phyloP scores from a whole-genome alignment of 768 basidiomycete species.

The Termitomyces sp. region DNA sequence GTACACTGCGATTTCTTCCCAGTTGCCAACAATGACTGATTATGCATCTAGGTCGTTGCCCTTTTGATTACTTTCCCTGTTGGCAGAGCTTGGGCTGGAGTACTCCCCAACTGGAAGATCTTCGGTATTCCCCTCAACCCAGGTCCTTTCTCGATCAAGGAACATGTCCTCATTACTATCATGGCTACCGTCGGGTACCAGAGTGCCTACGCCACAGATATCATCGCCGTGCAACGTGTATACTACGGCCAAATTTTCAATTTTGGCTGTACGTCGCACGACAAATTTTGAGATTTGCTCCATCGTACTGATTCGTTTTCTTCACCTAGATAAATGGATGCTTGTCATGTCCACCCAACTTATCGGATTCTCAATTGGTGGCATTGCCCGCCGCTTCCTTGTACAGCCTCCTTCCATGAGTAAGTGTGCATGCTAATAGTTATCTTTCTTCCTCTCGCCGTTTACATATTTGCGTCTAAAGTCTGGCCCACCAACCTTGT shows the following conservation, averaged over 20 bases:
- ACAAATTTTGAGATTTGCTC: background rate
- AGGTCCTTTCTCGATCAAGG: constrained; percentile 72
- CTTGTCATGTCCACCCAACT: constrained; percentile 70
- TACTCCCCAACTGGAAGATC: constrained; percentile 46
- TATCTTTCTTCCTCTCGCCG: background rate
- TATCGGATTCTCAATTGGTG: constrained; percentile 80
- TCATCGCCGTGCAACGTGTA: constrained; percentile 70
- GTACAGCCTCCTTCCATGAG: constrained; percentile 71
- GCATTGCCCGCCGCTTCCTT: constrained; percentile 67
- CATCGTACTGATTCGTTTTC: background rate
- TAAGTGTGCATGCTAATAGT: constrained; percentile 20
- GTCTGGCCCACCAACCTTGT: constrained; percentile 79
- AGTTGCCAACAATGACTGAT: background rate
- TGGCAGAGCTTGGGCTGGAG: constrained; percentile 51
- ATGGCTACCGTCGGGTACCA: constrained; percentile 33
- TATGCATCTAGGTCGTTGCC: constrained; percentile 43
- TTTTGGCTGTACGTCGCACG: constrained; percentile 40
- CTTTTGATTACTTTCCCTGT: constrained; percentile 66
- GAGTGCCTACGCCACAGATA: constrained; percentile 71
- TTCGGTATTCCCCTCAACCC: constrained; percentile 53
- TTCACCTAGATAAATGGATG: constrained; percentile 62
- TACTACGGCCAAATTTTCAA: constrained; percentile 63
- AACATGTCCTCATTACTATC: constrained; percentile 60
- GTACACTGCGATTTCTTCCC: constrained; percentile 2
- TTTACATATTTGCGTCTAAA: constrained; percentile 31